These are phyloP conservation scores for Phytopythium montanum DNA, from an alignment of 352 stramenopile genomes.

Conservation along the genomic window DNA sequence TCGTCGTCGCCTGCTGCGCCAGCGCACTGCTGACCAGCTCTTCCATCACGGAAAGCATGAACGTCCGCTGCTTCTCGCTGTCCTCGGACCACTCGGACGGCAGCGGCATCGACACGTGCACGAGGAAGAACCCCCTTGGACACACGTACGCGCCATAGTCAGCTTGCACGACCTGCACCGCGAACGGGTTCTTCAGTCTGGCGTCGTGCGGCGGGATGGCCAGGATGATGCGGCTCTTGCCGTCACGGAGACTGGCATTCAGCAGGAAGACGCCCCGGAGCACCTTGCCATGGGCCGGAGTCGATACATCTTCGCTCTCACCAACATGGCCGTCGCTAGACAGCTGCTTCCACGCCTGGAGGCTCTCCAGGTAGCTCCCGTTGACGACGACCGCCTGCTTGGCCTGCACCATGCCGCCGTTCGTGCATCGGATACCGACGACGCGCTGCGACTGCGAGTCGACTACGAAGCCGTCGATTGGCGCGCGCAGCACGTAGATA, in stretches of 20 bases:
- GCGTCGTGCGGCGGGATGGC: constrained; percentile 61
- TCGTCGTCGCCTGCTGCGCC: constrained; percentile 6
- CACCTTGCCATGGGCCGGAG: constrained; percentile 28
- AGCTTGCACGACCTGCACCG: constrained; percentile 71
- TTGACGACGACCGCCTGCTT: constrained; percentile 58
- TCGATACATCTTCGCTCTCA: constrained; percentile 2
- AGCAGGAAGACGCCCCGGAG: constrained; percentile 62
- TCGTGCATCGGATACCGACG: constrained; percentile 31
- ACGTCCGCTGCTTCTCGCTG: constrained; percentile 20
- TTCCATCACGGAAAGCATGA: constrained; percentile 41
- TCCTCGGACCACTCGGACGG: constrained; percentile 38
- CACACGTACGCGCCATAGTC: constrained; percentile 64
- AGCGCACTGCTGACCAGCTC: constrained; percentile 20
- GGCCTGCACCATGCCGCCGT: constrained; percentile 35
- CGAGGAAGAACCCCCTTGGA: constrained; percentile 47
- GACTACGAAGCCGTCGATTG: constrained; percentile 53
- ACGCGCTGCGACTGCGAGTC: constrained; percentile 30
- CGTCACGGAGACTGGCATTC: constrained; percentile 27
- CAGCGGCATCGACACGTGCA: constrained; percentile 64
- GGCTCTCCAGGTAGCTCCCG: constrained; percentile 36
- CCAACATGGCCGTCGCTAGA: background rate
- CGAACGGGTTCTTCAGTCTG: constrained; percentile 50
- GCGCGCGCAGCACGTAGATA: constrained; percentile 78
- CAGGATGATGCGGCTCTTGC: constrained; percentile 53
- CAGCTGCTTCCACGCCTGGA: constrained; percentile 8